Percentiles rank a stretch among this genome's conserved stretches.
Evolutionary conservation across 2,329 filamentous ascomycete genomes (phyloP).

Genomic region (Paecilomyces niveus): DNA sequence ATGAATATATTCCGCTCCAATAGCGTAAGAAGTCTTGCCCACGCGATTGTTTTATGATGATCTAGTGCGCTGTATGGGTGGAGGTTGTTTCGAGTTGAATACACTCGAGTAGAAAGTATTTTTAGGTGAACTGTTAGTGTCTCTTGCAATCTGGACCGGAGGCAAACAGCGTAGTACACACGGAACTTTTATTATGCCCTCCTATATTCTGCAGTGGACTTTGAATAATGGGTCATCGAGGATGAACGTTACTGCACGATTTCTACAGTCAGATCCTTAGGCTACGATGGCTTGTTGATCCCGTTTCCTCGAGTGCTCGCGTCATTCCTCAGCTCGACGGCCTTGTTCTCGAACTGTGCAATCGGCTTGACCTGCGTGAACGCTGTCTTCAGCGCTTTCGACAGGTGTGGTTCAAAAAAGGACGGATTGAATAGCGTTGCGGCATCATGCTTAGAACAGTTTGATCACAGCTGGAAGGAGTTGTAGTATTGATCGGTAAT

Average conservation of each 20-base stretch:
- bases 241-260: background rate
- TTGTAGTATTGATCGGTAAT: slow-evolving; percentile 44
- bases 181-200: too few relatives aligned
- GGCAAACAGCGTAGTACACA: too few relatives aligned
- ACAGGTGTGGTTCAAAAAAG: slow-evolving; percentile 43
- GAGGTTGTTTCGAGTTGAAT: too few relatives aligned
- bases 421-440: slow-evolving; percentile 37
- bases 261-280: slow-evolving; percentile 23
- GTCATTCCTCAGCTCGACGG: slow-evolving; percentile 39
- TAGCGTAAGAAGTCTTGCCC: too few relatives aligned
- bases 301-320: slow-evolving; percentile 47
- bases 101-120: too few relatives aligned
- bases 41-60: too few relatives aligned
- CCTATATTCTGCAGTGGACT: too few relatives aligned
- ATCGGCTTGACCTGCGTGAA: slow-evolving; percentile 42
- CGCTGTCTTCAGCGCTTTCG: slow-evolving; percentile 16
- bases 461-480: slow-evolving; percentile 34
- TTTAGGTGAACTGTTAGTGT: too few relatives aligned
- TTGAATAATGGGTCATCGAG: too few relatives aligned
- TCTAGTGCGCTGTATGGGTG: too few relatives aligned
- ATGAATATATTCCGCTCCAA: too few relatives aligned
- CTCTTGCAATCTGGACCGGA: too few relatives aligned
- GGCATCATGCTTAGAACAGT: slow-evolving; percentile 19
- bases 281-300: slow-evolving; percentile 43
- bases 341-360: slow-evolving; percentile 29